These are phyloP conservation scores for Collybia nuda DNA, from an alignment of 768 basidiomycete species.

Conservation along the genomic window DNA sequence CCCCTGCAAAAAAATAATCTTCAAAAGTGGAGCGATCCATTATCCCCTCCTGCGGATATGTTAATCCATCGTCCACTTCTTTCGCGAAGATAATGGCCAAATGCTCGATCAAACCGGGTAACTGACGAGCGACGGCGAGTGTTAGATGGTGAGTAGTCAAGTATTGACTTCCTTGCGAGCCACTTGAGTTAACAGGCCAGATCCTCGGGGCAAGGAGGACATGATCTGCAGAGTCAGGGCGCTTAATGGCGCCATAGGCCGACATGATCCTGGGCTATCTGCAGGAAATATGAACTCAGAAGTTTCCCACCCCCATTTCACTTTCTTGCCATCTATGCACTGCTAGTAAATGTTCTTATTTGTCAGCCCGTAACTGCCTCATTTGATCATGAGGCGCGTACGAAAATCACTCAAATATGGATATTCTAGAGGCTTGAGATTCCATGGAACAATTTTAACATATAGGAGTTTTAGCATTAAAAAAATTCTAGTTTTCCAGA, in stretches of 20 bases:
- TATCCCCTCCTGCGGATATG: slow-evolving; percentile 83
- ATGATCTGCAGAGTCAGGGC: slow-evolving; percentile 13
- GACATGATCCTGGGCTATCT: slow-evolving; percentile 47
- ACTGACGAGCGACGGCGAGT: slow-evolving; percentile 32
- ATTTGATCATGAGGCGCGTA: no score
- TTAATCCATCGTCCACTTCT: slow-evolving; percentile 73
- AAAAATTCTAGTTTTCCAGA: slow-evolving; percentile 17
- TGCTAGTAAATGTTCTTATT: no score
- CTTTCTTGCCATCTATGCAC: no score
- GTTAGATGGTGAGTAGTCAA: slow-evolving; percentile 57
- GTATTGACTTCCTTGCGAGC: slow-evolving; percentile 16
- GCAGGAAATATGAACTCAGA: no score
- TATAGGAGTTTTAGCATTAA: not conserved
- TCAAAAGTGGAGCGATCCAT: slow-evolving; percentile 57
- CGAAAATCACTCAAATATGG: no score
- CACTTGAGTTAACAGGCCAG: slow-evolving; percentile 31
- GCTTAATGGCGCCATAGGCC: slow-evolving; percentile 68
- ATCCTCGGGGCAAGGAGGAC: slow-evolving; percentile 44
- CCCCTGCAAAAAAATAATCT: slow-evolving; percentile 75
- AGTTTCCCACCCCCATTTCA: no score
- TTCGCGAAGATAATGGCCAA: slow-evolving; percentile 63
- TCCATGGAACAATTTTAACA: no score
- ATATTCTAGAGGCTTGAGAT: no score
- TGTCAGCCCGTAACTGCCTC: no score
- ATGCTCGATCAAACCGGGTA: slow-evolving; percentile 57